A percentile compares a stretch with the other conserved stretches of the same genome.
Conservation (phyloP, 1,284 basidiomycete genomes). For the Ustilago lituana region DNA sequence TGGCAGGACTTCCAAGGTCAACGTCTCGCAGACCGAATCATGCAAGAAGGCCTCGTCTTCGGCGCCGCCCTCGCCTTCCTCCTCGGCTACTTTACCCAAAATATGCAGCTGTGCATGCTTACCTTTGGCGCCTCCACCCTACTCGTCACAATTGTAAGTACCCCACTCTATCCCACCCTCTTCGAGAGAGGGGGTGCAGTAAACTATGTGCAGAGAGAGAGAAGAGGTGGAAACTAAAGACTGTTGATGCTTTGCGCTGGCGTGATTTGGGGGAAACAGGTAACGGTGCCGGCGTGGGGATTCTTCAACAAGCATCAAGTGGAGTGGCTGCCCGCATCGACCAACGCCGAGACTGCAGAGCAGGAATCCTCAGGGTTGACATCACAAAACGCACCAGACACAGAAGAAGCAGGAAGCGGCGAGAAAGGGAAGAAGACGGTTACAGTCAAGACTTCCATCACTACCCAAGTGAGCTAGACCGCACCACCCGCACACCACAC, state of each 20-base stretch:
- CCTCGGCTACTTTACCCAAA: conserved; percentile 29
- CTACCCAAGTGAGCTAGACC: neutral
- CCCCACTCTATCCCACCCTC: neutral
- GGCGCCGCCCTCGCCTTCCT: conserved; percentile 22
- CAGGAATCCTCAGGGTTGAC: too few relatives aligned
- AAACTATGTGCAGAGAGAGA: too few relatives aligned
- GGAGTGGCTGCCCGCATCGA: conserved; percentile 31
- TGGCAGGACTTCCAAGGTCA: conserved; percentile 49
- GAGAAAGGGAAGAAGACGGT: neutral
- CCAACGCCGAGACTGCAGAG: neutral
- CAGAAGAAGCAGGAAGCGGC: neutral
- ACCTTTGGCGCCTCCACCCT: conserved; percentile 13
- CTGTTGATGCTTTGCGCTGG: too few relatives aligned
- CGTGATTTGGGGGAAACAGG: neutral
- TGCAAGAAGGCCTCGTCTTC: conserved; percentile 35
- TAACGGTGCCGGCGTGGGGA: conserved; percentile 41
- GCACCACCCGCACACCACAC: too few relatives aligned
- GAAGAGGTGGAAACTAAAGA: too few relatives aligned
- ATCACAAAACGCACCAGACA: too few relatives aligned
- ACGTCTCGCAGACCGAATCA: conserved; percentile 33
- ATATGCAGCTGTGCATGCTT: conserved; percentile 39
- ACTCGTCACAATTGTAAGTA: conserved; percentile 27
- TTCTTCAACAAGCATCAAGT: conserved; percentile 41
- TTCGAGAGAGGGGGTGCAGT: too few relatives aligned
- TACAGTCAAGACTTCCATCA: conserved; percentile 8